These are phyloP conservation scores for Syzygium grande DNA, from an alignment of 345 rosid genomes.

Conservation along the genomic window DNA sequence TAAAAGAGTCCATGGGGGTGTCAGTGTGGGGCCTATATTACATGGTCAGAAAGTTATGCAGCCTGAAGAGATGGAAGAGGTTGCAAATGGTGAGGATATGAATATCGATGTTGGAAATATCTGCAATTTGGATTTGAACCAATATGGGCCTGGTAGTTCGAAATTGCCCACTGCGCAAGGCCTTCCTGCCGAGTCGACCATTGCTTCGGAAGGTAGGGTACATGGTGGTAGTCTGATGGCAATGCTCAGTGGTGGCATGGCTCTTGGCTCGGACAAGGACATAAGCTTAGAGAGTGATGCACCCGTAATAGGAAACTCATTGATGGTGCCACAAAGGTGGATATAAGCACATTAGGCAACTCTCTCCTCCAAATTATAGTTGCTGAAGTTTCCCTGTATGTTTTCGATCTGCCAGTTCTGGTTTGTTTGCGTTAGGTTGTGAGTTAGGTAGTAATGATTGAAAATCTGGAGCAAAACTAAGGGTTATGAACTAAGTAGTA, in stretches of 20 bases:
- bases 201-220: constrained; percentile 86
- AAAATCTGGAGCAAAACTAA: background rate
- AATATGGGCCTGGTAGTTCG: constrained; percentile 13
- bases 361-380: background rate
- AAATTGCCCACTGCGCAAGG: constrained; percentile 11
- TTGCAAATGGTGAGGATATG: constrained; percentile 38
- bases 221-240: constrained; percentile 93
- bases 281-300: background rate
- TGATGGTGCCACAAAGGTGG: background rate
- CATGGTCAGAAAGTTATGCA: constrained; percentile 31
- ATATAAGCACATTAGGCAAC: background rate
- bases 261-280: constrained; percentile 15
- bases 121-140: constrained; percentile 28
- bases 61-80: constrained; percentile 49
- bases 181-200: constrained; percentile 10
- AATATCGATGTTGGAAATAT: constrained; percentile 35
- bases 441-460: background rate
- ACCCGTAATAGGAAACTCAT: background rate
- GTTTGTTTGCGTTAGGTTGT: background rate
- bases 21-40: constrained; percentile 39
- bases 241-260: constrained; percentile 46
- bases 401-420: background rate
- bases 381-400: background rate
- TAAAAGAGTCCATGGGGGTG: constrained; percentile 83
- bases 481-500: background rate